Base-by-base conservation (phyloP, 345 rosid genomes). In the Xanthoceras sorbifolium region DNA sequence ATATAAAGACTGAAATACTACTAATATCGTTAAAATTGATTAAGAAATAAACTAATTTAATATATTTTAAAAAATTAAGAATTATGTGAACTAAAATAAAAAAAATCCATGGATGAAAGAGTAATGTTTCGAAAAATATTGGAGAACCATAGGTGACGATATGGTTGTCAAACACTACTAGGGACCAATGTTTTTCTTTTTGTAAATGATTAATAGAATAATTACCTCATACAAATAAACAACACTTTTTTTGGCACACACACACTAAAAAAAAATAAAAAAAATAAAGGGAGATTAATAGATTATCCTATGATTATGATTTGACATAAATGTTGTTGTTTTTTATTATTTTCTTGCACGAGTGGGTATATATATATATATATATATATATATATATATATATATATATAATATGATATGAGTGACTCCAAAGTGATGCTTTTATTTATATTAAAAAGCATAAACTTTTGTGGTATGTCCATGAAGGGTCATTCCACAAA, bases 221-320 rank as follows among this genome's bases (percentile, higher is more conserved):
- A 38, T 62, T 65, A 32, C 25, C 36, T 72, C 44, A 34, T 54
- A 25, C 20, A 40, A 25, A 9, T 17, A 6, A 71, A 31, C 11
- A 40, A 34, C 62, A 64, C 73, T 71, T 66, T 71, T 66, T 67
- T 44, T 11, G 25, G 62, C 25, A 32, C 44, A 31, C n/a, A 38
- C n/a, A n/a, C n/a, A n/a, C n/a, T n/a, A n/a, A n/a, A n/a, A n/a
- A n/a, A n/a, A n/a, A n/a, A n/a, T n/a, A n/a, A n/a, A 5, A 11
- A 29, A 32, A 14, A 22, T 31, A 68, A 44, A 69, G n/a, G n/a
- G 65, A n/a, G 25, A 23, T 57, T 57, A 73, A 55, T 28, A 64
- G 61, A 73, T 63, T 52, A 79, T 78, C 81, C 12, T 67, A 66
- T 31, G 78, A 81, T 82, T 72, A 75, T 82, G 82, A 84, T 84